These are phyloP conservation scores for Cryphonectria japonica DNA, from an alignment of 2,329 filamentous ascomycete genomes.

Conservation along the genomic window DNA sequence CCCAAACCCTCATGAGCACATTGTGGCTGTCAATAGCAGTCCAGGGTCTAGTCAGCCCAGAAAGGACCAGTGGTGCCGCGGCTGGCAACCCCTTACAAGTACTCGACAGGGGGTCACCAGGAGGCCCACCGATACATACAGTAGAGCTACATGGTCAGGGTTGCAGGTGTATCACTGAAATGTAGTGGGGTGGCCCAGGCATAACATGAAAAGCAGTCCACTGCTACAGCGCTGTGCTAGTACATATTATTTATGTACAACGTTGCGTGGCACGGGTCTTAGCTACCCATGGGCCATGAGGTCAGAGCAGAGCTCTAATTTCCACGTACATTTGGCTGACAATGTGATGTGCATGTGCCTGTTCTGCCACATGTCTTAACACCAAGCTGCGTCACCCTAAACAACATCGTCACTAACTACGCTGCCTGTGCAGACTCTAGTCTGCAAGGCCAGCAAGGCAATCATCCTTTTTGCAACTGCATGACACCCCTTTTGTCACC, in stretches of 20 bases:
- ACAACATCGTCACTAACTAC: neutral
- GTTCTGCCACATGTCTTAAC: neutral
- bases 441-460: conserved; percentile 14
- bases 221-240: neutral
- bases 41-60: neutral
- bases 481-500: neutral
- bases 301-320: conserved; percentile 14
- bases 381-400: neutral
- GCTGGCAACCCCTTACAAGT: neutral
- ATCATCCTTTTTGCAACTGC: neutral
- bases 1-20: neutral
- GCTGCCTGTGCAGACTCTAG: conserved; percentile 19
- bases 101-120: neutral
- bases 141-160: neutral
- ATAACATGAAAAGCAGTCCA: neutral
- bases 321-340: conserved; percentile 1
- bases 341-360: neutral
- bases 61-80: neutral
- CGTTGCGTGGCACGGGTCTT: neutral
- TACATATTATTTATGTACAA: neutral
- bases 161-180: neutral
- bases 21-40: neutral
- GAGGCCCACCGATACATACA: neutral
- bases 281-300: conserved; percentile 10
- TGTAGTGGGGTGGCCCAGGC: neutral